Evolutionary conservation across 345 rosid species (phyloP).

Genomic region (Cardamine occulta): DNA sequence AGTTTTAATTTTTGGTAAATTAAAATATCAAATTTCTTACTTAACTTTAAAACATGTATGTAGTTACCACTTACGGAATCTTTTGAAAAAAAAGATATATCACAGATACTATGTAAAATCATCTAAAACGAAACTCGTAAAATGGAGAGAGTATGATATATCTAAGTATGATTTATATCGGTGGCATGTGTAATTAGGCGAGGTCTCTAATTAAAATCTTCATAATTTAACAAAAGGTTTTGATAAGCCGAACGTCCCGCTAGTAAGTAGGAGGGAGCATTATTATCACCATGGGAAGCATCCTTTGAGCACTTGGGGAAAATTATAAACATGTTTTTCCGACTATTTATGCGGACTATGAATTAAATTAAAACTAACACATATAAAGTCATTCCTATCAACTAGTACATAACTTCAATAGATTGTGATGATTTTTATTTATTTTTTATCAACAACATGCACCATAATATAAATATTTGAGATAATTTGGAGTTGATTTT

Average conservation of each 20-base stretch:
- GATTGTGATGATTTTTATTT: background rate
- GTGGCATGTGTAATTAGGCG: constrained; percentile 20
- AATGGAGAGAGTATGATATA: background rate
- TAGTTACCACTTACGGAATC: too few relatives aligned
- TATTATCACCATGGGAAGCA: constrained; percentile 21
- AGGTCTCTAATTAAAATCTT: constrained; percentile 17
- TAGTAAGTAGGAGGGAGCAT: constrained; percentile 2
- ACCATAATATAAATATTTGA: background rate
- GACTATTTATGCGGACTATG: background rate
- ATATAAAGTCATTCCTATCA: background rate
- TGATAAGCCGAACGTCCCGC: constrained; percentile 35
- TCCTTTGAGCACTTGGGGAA: constrained; percentile 28
- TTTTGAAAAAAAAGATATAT: too few relatives aligned
- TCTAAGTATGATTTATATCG: background rate
- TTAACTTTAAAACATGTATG: too few relatives aligned
- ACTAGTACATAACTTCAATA: background rate
- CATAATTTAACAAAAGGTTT: constrained; percentile 32
- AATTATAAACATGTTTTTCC: constrained; percentile 1
- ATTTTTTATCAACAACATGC: background rate
- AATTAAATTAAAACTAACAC: background rate
- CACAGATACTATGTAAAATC: too few relatives aligned
- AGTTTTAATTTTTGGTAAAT: too few relatives aligned
- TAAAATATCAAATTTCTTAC: too few relatives aligned
- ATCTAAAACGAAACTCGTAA: background rate
- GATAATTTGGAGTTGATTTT: background rate